Evolutionary conservation across 805 yeast species (phyloP).

Genomic region (Candida coleopterorum): DNA sequence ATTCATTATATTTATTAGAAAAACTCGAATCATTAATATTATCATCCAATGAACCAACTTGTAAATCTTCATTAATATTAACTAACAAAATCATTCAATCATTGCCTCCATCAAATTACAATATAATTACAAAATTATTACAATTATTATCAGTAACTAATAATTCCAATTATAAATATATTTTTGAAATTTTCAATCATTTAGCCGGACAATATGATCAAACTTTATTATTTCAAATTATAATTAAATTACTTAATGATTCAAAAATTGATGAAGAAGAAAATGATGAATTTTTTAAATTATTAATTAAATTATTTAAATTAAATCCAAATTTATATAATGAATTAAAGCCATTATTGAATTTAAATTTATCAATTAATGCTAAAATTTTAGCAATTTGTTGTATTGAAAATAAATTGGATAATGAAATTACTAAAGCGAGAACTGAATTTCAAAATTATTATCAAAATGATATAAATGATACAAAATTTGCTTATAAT

Average conservation of each 20-base stretch:
- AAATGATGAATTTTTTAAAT: conserved; percentile 9
- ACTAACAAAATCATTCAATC: conserved; percentile 9
- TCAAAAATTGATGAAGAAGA: conserved; percentile 8
- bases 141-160: conserved; percentile 7
- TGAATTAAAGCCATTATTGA: conserved; percentile 11
- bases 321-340: conserved; percentile 6
- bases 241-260: conserved; percentile 8
- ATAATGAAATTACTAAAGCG: conserved; percentile 18
- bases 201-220: conserved; percentile 4
- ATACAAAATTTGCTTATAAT: conserved; percentile 23
- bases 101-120: conserved; percentile 1
- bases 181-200: conserved; percentile 6
- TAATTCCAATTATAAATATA: conserved; percentile 6
- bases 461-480: conserved; percentile 10
- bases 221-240: conserved; percentile 4
- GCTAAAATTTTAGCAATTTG: conserved; percentile 29
- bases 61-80: conserved; percentile 17
- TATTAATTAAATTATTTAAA: conserved; percentile 5
- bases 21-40: conserved; percentile 17
- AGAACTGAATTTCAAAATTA: conserved; percentile 26
- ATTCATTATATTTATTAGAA: conserved; percentile 14
- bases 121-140: conserved; percentile 5
- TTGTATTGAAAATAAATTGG: conserved; percentile 17
- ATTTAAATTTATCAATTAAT: conserved; percentile 18
- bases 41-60: conserved; percentile 25